Evolutionary conservation across 495 filamentous ascomycete species (phyloP), one percentile per base, ranked within the genome.

Genomic region (Lepidopterella palustris): DNA sequence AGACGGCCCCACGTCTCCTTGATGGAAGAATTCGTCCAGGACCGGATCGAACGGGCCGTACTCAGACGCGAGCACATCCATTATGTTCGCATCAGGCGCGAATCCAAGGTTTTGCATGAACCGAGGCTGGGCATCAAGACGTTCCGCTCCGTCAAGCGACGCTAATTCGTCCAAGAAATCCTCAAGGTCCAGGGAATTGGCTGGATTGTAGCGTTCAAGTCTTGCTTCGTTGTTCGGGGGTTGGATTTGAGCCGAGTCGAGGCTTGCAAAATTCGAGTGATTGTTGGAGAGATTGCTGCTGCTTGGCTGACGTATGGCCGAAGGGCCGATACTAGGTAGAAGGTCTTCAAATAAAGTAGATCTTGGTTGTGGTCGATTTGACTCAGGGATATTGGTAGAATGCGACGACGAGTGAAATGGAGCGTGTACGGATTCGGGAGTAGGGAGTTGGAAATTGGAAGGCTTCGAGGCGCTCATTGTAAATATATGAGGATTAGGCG

Each of bases 81-180:
- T 60, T 9, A 73, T 57, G 40, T 96, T 65, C 1, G 67, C 51
- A 53, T 71, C 65, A 1, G 68, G 71, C 11, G 58, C 65, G 45
- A 72, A 71, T 2, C 71, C 71, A 27, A 73, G 62, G 58, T 73
- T 73, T 39, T 72, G 63, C 68, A 72, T 69, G 55, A 73, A 73
- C 28, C 70, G 63, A 4, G 68, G 68, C 45, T 72, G 65, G 21
- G 24, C 65, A 20, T 60, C 58, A 4, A 55, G 11, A 25, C 42
- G 61, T 29, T 64, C 61, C 45, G 61, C 61, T 1, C 57, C 61
- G 32, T 67, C 68, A 10, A 72, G 61, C 20, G 66, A 66, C 10
- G 68, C 66, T 3, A 70, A 24, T 28, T 70, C 68, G 23, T 69
- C 68, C 35, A 71, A 72, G 40, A 71, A 62, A 6, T 11, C 56